These are phyloP conservation scores for Cladosporium sp. DNA, from an alignment of 2,329 filamentous ascomycete species.

Conservation along the genomic window DNA sequence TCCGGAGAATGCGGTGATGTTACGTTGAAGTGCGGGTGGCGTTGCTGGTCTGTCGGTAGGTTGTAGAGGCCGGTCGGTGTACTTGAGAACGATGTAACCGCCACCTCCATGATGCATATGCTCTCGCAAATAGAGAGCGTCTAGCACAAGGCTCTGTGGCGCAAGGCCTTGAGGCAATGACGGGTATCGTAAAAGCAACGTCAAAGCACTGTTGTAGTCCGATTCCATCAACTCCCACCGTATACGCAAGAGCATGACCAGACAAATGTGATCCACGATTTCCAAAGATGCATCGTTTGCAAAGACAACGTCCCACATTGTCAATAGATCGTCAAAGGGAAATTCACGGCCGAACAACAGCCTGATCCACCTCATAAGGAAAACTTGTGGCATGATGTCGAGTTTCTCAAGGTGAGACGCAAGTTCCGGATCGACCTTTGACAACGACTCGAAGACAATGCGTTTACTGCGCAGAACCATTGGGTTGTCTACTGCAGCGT, in stretches of 20 bases:
- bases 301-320: conserved; percentile 89
- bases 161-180: conserved; percentile 46
- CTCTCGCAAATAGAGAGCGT: conserved; percentile 73
- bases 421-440: conserved; percentile 79
- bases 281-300: conserved; percentile 79
- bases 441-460: conserved; percentile 81
- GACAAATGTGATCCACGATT: conserved; percentile 85
- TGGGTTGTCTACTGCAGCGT: conserved; percentile 36
- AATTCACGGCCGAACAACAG: conserved; percentile 93
- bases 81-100: conserved; percentile 67
- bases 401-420: conserved; percentile 77
- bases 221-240: conserved; percentile 84
- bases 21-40: conserved; percentile 37
- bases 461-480: conserved; percentile 85
- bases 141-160: conserved; percentile 74
- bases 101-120: conserved; percentile 67
- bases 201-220: conserved; percentile 84
- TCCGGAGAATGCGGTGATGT: conserved; percentile 39
- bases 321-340: conserved; percentile 78
- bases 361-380: conserved; percentile 95
- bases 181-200: conserved; percentile 82
- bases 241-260: conserved; percentile 89
- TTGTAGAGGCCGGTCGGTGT: conserved; percentile 55
- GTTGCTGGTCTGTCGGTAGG: conserved; percentile 36
- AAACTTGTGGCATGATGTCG: conserved; percentile 94